Conservation (phyloP, 75 land plant species). For the Cupressus sempervirens region DNA sequence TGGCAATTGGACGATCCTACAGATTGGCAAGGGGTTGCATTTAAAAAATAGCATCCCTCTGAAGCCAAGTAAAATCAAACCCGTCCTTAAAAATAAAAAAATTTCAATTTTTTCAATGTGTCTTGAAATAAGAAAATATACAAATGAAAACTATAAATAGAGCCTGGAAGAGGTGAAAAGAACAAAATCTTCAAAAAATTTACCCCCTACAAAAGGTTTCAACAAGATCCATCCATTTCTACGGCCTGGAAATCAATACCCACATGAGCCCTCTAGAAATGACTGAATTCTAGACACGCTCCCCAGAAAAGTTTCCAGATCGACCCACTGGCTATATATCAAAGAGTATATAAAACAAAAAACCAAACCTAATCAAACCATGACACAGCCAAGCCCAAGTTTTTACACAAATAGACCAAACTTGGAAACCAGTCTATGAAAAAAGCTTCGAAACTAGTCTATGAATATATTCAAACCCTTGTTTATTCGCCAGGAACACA, state of each 20-base stretch:
- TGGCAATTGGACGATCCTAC: no score
- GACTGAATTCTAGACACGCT: not conserved
- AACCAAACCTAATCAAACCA: not conserved
- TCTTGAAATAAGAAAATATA: not conserved
- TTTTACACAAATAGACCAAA: not conserved
- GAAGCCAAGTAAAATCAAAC: not conserved
- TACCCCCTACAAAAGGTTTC: not conserved
- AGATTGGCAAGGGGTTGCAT: not conserved
- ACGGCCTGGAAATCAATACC: not conserved
- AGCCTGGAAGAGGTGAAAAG: not conserved
- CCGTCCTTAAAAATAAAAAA: not conserved
- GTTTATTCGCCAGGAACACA: not conserved
- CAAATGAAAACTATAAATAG: not conserved
- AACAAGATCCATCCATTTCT: not conserved
- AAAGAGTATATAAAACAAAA: not conserved
- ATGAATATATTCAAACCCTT: not conserved
- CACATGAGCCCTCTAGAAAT: not conserved
- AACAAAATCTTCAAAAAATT: not conserved
- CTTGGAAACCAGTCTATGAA: not conserved
- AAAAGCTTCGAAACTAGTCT: no score
- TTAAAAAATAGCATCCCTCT: slow-evolving; percentile 6
- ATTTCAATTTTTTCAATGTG: no score
- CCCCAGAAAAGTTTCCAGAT: not conserved
- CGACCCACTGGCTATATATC: not conserved
- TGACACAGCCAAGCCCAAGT: not conserved